These are phyloP conservation scores for Vicia faba DNA, from an alignment of 306 rosid genomes.

Conservation along the genomic window DNA sequence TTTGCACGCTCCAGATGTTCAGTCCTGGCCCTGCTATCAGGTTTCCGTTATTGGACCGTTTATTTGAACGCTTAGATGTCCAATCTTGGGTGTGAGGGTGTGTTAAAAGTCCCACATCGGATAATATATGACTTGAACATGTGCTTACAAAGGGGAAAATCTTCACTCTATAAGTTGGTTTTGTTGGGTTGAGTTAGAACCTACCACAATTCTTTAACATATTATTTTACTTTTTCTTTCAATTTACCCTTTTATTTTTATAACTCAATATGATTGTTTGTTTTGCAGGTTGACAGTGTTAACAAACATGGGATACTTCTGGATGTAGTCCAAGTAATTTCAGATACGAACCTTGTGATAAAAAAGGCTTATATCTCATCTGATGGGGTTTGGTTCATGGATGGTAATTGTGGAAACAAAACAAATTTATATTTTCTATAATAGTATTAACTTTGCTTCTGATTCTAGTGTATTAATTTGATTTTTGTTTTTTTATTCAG, in stretches of 20 bases:
- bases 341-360: slow-evolving; percentile 81
- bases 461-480: slow-evolving; percentile 13
- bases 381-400: slow-evolving; percentile 98
- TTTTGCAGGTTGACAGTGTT: slow-evolving; percentile 80
- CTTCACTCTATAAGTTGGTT: too few species aligned
- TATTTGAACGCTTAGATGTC: too few species aligned
- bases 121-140: too few species aligned
- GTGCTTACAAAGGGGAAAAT: too few species aligned
- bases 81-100: too few species aligned
- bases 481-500: slow-evolving; percentile 45
- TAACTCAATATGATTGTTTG: not conserved
- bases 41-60: too few species aligned
- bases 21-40: too few species aligned
- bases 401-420: slow-evolving; percentile 53
- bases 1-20: too few species aligned
- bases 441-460: slow-evolving; percentile 13
- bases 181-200: too few species aligned
- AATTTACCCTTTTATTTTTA: not conserved
- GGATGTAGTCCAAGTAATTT: slow-evolving; percentile 87
- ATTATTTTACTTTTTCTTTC: too few species aligned
- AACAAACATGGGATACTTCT: slow-evolving; percentile 90
- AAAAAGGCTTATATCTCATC: slow-evolving; percentile 86
- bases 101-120: too few species aligned
- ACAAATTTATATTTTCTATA: not conserved
- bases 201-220: too few species aligned